A percentile compares a stretch with the other conserved stretches of the same genome.
Conservation (phyloP, 2,329 filamentous ascomycete species). For the Hymenoscyphus fraxineus region DNA sequence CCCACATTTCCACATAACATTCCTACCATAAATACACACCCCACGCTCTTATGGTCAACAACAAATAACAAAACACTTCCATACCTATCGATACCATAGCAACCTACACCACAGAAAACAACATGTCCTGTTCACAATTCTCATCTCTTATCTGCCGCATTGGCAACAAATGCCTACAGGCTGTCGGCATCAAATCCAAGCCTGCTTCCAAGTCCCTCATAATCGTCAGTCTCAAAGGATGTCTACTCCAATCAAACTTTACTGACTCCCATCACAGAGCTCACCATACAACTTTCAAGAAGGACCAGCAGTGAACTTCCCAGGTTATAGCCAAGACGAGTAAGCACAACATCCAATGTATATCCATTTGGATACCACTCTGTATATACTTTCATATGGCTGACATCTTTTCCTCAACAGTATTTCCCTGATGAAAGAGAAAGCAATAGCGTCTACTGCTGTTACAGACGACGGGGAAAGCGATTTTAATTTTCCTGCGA, state of each 20-base stretch:
- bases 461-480: constrained; percentile 18
- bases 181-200: constrained; percentile 20
- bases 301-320: constrained; percentile 46
- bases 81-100: constrained; percentile 1
- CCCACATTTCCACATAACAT: constrained; percentile 4
- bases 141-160: constrained; percentile 13
- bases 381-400: not conserved
- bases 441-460: constrained; percentile 34
- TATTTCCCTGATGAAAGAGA: constrained; percentile 34
- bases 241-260: not conserved
- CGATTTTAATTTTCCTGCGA: constrained; percentile 16
- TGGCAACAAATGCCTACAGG: constrained; percentile 21
- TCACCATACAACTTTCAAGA: constrained; percentile 56
- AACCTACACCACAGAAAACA: not conserved
- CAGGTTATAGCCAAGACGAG: constrained; percentile 57
- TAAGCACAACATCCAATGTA: constrained; percentile 37
- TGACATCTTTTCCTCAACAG: constrained; percentile 13
- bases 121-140: constrained; percentile 18
- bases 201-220: constrained; percentile 14
- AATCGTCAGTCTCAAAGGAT: constrained; percentile 17
- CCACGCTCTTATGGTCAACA: not conserved
- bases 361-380: not conserved
- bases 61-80: not conserved
- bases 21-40: not conserved
- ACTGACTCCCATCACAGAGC: constrained; percentile 40